Base-by-base conservation (phyloP, 306 rosid species). In the Ochetophila trinervis region DNA sequence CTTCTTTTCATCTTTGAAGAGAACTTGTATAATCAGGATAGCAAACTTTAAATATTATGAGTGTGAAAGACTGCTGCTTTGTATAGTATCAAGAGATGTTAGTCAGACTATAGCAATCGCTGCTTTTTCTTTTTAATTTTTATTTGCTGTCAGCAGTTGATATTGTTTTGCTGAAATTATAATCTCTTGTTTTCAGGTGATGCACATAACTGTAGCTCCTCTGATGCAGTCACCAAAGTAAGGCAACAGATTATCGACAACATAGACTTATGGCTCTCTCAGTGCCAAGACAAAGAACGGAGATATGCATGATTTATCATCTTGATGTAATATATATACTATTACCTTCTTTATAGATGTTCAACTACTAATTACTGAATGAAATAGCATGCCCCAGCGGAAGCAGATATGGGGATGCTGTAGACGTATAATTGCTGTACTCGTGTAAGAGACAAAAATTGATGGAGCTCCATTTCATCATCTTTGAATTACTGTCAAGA, bases 201-300 rank as follows among this genome's bases (percentile, higher is more conserved):
- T 68, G 94, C 87, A 57, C 35, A 70, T 73, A 88, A 88, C 20
- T 91, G 97, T 82, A 63, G 87, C 73, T 80, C 84, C 16, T 91
- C 96, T 2, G 97, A 81, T 42, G 90, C 95, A 51, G 96, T 91
- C 53, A 75, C 67, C 71, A 86, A 91, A 82, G 87, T 80, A 19
- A 86, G 97, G 88, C 91, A 85, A 70, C 81, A 91, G 78, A 79
- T 91, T 57, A 72, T 79, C 53, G 91, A 85, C 34, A 77, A 88
- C 64, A 79, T 91, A 48, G 95, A 91, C 71, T 57, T 91, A 67
- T 91, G 97, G 97, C 72, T 91, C 54, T 88, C 96, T n/a, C 70
- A 85, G 75, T 91, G 96, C 66, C 70, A 74, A 30, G 63, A 62
- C 68, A 6, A 60, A 1, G 72, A 75, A 45, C 60, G 78, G 73